phyloP scores from a whole-genome alignment of 768 basidiomycete species.

The Lactarius psammicola region DNA sequence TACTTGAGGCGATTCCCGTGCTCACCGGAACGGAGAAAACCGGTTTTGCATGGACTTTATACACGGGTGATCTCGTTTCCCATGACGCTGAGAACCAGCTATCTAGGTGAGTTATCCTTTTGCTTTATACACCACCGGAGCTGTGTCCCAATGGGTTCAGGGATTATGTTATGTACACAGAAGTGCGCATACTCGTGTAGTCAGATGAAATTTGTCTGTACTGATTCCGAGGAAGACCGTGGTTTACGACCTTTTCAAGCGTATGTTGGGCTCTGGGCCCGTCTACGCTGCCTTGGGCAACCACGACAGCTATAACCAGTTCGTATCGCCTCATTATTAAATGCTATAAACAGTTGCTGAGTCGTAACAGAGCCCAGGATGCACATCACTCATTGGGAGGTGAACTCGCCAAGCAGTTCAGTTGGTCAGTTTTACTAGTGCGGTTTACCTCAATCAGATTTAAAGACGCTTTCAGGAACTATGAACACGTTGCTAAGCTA shows the following conservation, averaged over 20 bases:
- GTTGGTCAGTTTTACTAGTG: conserved; percentile 46
- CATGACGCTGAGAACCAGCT: conserved; percentile 68
- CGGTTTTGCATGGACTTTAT: conserved; percentile 65
- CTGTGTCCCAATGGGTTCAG: conserved; percentile 36
- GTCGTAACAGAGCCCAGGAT: conserved; percentile 51
- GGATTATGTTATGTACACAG: conserved; percentile 58
- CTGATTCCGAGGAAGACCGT: conserved; percentile 45
- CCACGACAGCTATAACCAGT: conserved; percentile 74
- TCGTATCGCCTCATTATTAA: conserved; percentile 25
- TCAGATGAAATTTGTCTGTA: background rate
- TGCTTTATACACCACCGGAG: background rate
- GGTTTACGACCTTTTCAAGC: conserved; percentile 64
- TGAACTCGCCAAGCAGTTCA: conserved; percentile 56
- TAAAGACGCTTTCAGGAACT: conserved; percentile 51
- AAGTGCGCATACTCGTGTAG: conserved; percentile 42
- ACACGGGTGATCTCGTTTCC: conserved; percentile 71
- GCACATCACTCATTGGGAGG: conserved; percentile 58
- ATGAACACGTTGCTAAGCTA: conserved; percentile 67
- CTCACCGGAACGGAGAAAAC: conserved; percentile 58
- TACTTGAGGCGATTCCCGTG: conserved; percentile 63
- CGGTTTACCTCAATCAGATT: background rate
- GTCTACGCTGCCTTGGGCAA: conserved; percentile 76
- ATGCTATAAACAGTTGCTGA: background rate
- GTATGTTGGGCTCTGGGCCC: conserved; percentile 61
- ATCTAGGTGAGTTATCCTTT: conserved; percentile 46